Conservation (phyloP, 805 yeast genomes). For the Cyberlindnera meyerae region DNA sequence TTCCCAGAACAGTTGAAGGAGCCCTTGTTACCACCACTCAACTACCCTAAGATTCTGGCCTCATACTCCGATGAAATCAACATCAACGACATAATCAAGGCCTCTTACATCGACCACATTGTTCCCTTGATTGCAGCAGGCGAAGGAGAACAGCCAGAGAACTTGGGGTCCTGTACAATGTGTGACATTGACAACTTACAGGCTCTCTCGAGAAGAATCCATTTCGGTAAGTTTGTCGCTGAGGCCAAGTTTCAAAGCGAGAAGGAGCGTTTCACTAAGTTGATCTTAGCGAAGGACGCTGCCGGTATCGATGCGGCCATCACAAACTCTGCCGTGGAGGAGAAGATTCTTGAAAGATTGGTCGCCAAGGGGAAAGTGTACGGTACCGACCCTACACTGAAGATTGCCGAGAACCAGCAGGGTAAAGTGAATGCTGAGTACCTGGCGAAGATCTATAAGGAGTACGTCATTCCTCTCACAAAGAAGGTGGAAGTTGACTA, state of each 20-base stretch:
- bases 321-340: slow-evolving; percentile 85
- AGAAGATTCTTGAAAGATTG: slow-evolving; percentile 72
- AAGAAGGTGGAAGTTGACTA: slow-evolving; percentile 95
- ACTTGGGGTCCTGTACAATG: slow-evolving; percentile 79
- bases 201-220: slow-evolving; percentile 85
- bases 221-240: slow-evolving; percentile 96
- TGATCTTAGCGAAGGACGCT: slow-evolving; percentile 63
- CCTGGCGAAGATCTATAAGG: slow-evolving; percentile 78
- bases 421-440: slow-evolving; percentile 78
- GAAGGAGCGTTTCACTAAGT: slow-evolving; percentile 51
- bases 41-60: slow-evolving; percentile 78
- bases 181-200: slow-evolving; percentile 86
- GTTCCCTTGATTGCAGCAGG: slow-evolving; percentile 68
- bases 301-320: slow-evolving; percentile 74
- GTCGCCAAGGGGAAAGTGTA: slow-evolving; percentile 77
- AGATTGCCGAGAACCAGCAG: slow-evolving; percentile 59
- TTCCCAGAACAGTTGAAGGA: slow-evolving; percentile 61
- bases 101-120: slow-evolving; percentile 64
- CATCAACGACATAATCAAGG: slow-evolving; percentile 65
- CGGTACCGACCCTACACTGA: slow-evolving; percentile 82
- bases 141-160: slow-evolving; percentile 73
- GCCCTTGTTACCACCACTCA: slow-evolving; percentile 73
- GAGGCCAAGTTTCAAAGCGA: slow-evolving; percentile 84
- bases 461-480: slow-evolving; percentile 88
- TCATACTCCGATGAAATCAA: slow-evolving; percentile 68